Conservation (phyloP, 139 green algal genomes). For the Closterium sp. region DNA sequence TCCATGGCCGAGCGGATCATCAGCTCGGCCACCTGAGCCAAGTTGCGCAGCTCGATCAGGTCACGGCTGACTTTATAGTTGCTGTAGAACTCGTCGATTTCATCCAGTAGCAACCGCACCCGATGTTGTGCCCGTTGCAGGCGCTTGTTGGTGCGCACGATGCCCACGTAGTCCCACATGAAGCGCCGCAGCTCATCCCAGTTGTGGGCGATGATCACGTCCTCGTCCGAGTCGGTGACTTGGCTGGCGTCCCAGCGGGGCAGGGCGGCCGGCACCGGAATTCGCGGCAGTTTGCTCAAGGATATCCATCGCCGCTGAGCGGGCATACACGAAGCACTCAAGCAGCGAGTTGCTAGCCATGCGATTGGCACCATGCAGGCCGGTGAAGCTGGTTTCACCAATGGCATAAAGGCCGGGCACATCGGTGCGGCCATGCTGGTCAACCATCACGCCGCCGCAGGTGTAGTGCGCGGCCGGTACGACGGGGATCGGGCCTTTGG, state of each 20-base stretch:
- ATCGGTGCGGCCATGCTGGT: constrained; percentile 77
- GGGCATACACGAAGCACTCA: constrained; percentile 57
- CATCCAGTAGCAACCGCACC: too few relatives aligned
- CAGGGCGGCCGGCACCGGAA: neutral
- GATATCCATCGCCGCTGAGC: neutral
- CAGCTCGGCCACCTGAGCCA: too few relatives aligned
- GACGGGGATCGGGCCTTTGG: constrained; percentile 84
- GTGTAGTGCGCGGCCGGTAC: constrained; percentile 94
- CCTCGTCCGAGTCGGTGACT: neutral
- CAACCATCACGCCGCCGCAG: constrained; percentile 81
- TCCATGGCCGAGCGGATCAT: too few relatives aligned
- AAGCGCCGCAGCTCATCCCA: neutral
- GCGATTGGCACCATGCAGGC: constrained; percentile 94
- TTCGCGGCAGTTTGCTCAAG: neutral
- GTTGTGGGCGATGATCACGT: neutral
- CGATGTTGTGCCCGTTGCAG: neutral
- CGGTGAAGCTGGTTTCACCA: constrained; percentile 86
- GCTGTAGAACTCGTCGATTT: too few relatives aligned
- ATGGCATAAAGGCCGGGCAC: constrained; percentile 85
- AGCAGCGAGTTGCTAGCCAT: constrained; percentile 95
- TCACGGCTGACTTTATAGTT: too few relatives aligned
- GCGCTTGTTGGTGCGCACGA: neutral
- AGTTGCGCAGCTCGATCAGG: too few relatives aligned
- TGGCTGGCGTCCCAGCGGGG: neutral
- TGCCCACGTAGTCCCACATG: constrained; percentile 6